Percentiles rank a stretch among this genome's conserved stretches.
Conservation (phyloP, 129 eudicot genomes). For the Rutidosis leptorrhynchoides region DNA sequence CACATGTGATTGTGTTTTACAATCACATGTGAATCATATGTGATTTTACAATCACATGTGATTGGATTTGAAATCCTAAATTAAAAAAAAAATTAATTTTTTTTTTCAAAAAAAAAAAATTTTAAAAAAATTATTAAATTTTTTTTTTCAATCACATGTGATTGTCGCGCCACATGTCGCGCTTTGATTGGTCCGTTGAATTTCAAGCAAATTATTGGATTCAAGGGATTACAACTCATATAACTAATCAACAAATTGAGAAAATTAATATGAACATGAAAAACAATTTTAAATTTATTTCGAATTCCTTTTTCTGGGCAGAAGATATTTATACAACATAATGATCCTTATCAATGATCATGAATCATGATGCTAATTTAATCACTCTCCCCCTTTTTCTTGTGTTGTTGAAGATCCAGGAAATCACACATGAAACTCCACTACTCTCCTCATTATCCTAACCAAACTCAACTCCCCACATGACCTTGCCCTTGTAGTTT, state of each 20-base stretch:
- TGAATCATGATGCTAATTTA: conserved; percentile 9
- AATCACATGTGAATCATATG: too few species aligned
- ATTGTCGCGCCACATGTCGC: too few species aligned
- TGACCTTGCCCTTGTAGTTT: conserved; percentile 13
- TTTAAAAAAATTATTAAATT: too few species aligned
- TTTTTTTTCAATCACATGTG: too few species aligned
- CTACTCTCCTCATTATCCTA: conserved; percentile 21
- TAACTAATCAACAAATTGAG: background rate
- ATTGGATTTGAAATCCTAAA: too few species aligned
- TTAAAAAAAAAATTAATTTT: too few species aligned
- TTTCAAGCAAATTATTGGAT: too few species aligned
- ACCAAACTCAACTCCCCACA: conserved; percentile 20
- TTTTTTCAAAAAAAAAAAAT: too few species aligned
- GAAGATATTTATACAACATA: conserved; percentile 19
- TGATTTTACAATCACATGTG: too few species aligned
- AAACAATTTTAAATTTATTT: conserved; percentile 1
- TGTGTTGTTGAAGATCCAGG: conserved; percentile 24
- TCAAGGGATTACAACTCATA: too few species aligned
- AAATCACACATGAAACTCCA: conserved; percentile 23
- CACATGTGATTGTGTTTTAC: too few species aligned
- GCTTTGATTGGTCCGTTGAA: too few species aligned
- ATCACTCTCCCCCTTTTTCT: conserved; percentile 4
- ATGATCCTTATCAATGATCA: conserved; percentile 5
- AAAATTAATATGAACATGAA: background rate
- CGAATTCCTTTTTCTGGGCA: conserved; percentile 24